Evolutionary conservation across 805 yeast genomes (phyloP).

Genomic region (Candida ascalaphidarum): DNA sequence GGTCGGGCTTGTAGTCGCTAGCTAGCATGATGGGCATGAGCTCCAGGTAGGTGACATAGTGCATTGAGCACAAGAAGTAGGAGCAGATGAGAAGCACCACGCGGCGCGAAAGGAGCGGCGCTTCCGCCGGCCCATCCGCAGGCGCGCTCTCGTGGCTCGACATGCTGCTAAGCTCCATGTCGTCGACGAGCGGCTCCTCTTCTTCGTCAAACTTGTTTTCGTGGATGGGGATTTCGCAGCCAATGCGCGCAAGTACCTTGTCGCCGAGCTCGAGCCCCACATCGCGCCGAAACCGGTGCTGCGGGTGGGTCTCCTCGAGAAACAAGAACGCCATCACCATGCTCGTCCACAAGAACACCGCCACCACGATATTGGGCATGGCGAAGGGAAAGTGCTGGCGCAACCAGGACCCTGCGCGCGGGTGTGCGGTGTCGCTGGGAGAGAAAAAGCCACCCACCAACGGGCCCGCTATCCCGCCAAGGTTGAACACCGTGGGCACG

Average conservation of each 20-base stretch:
- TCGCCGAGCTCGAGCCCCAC: conserved; percentile 40
- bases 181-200: conserved; percentile 1
- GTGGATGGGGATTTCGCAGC: conserved; percentile 7
- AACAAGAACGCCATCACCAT: conserved; percentile 34
- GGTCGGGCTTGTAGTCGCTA: conserved; percentile 11
- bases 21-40: conserved; percentile 51
- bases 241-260: conserved; percentile 9
- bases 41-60: conserved; percentile 41
- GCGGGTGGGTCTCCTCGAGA: conserved; percentile 45
- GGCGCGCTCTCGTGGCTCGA: conserved; percentile 2
- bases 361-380: conserved; percentile 43
- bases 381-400: conserved; percentile 39
- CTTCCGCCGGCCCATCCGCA: conserved; percentile 7
- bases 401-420: too few relatives aligned
- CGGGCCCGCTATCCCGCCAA: conserved; percentile 57
- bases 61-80: conserved; percentile 38
- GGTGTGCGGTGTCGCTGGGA: conserved; percentile 9
- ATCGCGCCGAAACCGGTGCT: conserved; percentile 30
- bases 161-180: conserved; percentile 3
- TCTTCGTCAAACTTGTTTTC: not conserved
- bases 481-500: conserved; percentile 52
- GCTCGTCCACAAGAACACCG: conserved; percentile 26
- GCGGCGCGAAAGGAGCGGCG: conserved; percentile 21
- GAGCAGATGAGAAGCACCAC: conserved; percentile 21
- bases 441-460: conserved; percentile 37